A percentile compares a stretch with the other conserved stretches of the same genome.
phyloP scores from a whole-genome alignment of 2,329 filamentous ascomycete genomes.

The Pleurostoma richardsiae region DNA sequence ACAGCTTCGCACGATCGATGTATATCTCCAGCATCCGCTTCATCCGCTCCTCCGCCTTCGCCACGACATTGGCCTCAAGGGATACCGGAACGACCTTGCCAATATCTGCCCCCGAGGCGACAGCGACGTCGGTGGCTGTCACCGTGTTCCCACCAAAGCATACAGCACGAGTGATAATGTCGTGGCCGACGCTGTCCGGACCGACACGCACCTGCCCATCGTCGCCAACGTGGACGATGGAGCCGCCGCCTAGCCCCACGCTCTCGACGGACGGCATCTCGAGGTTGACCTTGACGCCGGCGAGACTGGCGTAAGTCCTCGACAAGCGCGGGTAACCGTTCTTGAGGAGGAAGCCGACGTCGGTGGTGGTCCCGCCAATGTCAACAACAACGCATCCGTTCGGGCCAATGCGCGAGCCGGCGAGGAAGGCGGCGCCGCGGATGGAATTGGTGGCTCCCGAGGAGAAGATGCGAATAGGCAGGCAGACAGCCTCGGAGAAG shows the following conservation, averaged over 20 bases:
- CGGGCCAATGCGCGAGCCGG: conserved; percentile 28
- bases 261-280: conserved; percentile 28
- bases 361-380: conserved; percentile 49
- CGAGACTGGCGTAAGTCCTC: conserved; percentile 36
- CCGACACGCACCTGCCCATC: conserved; percentile 32
- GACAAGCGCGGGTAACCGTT: conserved; percentile 43
- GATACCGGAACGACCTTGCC: conserved; percentile 26
- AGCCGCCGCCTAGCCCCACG: conserved; percentile 38
- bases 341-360: conserved; percentile 42
- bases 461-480: conserved; percentile 43
- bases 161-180: conserved; percentile 35
- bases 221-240: conserved; percentile 31
- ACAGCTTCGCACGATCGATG: conserved; percentile 19
- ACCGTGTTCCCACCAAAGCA: conserved; percentile 40
- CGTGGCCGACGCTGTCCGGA: conserved; percentile 44
- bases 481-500: conserved; percentile 30
- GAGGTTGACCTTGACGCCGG: conserved; percentile 38
- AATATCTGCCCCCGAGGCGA: conserved; percentile 39
- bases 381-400: conserved; percentile 37
- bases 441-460: conserved; percentile 46
- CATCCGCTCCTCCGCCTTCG: conserved; percentile 11
- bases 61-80: conserved; percentile 15
- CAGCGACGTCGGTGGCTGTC: conserved; percentile 41
- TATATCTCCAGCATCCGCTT: conserved; percentile 12
- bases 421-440: conserved; percentile 42